Base-by-base conservation (phyloP, 2,329 filamentous ascomycete genomes). In the Ascochyta viciae-villosae region DNA sequence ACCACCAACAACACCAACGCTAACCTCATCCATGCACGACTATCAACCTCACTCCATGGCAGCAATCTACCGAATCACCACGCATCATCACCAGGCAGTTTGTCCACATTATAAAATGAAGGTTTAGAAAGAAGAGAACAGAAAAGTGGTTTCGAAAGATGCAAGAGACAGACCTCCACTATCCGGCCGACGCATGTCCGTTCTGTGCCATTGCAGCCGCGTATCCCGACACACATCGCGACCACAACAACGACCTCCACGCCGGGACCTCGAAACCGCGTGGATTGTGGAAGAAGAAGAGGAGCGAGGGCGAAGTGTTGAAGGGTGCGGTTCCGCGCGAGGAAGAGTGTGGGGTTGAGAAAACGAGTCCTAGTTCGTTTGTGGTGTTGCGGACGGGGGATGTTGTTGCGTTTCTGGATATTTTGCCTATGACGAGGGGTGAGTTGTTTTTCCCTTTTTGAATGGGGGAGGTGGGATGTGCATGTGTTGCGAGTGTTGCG, bases 321-420 rank as follows among this genome's bases (percentile, higher is more conserved):
- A 26, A 22, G 15, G 42, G 53, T 24, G 63, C 64, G 31, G 59
- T 75, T 2, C 74, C 74, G 0, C 39, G n/a, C 2, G 66, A 73
- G 4, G 60, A 61, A 0, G 68, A 66, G 13, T 61, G 65, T 16
- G 53, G 68, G 15, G 58, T 71, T 37, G 60, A 67, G 46, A 66
- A 66, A 61, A 70, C 77, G 58, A 53, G 65, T 68, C 69, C 77
- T 63, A 75, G 76, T 61, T 77, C 74, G 48, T 79, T 85, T 67
- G 71, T 97, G 27, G 84, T 97, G 29, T 84, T 97, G 55, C 91
- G 90, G 2, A 95, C 91, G 0, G 87, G 87, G 1, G 76, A 87
- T 58, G 86, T 95, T 26, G 79, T 98, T 60, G 92, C 92, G 38
- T 98, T 98, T 77, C 83, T 98, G 66, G 94, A 98, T 78, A 96